These are phyloP conservation scores for Aureobasidium namibiae DNA, from an alignment of 2,329 filamentous ascomycete genomes.

Conservation along the genomic window DNA sequence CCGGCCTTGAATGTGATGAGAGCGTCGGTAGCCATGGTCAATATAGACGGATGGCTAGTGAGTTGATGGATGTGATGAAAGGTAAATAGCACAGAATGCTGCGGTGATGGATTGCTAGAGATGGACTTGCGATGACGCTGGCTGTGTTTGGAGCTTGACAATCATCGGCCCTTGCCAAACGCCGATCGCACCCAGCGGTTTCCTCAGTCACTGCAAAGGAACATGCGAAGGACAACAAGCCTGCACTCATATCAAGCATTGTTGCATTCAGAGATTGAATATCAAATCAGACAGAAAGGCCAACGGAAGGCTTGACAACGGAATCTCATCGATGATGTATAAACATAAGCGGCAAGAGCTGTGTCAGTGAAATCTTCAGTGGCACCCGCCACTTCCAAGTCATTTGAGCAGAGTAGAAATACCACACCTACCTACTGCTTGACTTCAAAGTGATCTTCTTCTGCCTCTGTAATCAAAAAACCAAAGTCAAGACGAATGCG, in stretches of 20 bases:
- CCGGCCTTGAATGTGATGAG: constrained; percentile 97
- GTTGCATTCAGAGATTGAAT: too few relatives aligned
- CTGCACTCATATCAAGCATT: too few relatives aligned
- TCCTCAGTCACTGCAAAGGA: background rate
- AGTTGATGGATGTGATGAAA: background rate
- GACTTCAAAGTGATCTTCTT: too few relatives aligned
- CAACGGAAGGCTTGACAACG: too few relatives aligned
- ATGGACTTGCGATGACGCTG: constrained; percentile 1
- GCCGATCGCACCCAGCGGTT: constrained; percentile 3
- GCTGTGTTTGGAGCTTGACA: background rate
- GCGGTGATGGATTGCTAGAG: background rate
- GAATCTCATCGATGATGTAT: too few relatives aligned
- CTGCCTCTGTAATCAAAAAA: background rate
- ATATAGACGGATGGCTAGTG: background rate
- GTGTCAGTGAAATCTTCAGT: background rate
- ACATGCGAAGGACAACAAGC: background rate
- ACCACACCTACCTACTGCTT: accelerated
- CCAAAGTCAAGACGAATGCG: background rate
- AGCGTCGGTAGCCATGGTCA: constrained; percentile 68
- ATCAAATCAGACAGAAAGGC: too few relatives aligned
- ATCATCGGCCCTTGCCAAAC: background rate
- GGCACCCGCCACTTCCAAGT: background rate
- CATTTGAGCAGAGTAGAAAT: too few relatives aligned
- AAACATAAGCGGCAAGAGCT: too few relatives aligned
- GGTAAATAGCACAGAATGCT: background rate